Conservation (phyloP, 441 rosid genomes). For the Kokia cookei region DNA sequence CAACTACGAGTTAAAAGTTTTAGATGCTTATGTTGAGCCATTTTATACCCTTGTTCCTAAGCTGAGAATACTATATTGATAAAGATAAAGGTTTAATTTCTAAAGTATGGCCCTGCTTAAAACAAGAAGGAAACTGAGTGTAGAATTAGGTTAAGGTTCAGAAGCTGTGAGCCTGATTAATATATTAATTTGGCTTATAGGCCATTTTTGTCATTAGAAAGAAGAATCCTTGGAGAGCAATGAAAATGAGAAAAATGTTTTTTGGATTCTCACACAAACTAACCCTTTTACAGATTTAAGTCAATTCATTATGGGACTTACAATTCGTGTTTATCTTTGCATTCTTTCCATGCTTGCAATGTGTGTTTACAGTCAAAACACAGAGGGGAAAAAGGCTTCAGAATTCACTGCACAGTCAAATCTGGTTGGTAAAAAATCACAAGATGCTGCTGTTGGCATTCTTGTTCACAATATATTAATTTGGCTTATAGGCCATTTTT, state of each 20-base stretch:
- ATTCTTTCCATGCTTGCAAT: not conserved
- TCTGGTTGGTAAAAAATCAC: conserved; percentile 56
- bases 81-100: not conserved
- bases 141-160: not conserved
- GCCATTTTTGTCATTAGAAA: not conserved
- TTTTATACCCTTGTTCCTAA: not conserved
- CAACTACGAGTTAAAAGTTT: not conserved
- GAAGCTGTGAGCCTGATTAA: not conserved
- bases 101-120: conserved; percentile 1
- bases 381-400: conserved; percentile 35
- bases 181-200: not conserved
- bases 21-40: not conserved
- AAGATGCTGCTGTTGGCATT: conserved; percentile 80
- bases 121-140: not conserved
- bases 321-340: not conserved
- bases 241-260: not conserved
- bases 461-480: conserved; percentile 48
- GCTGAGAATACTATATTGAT: not conserved
- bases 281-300: not conserved
- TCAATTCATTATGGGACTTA: not conserved
- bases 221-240: not conserved
- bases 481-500: not conserved
- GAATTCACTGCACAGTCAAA: conserved; percentile 36
- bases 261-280: not conserved
- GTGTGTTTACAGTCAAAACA: conserved; percentile 33